A percentile compares a stretch with the other conserved stretches of the same genome.
Conservation (phyloP, 768 basidiomycete genomes). For the Amanita fuliginea region DNA sequence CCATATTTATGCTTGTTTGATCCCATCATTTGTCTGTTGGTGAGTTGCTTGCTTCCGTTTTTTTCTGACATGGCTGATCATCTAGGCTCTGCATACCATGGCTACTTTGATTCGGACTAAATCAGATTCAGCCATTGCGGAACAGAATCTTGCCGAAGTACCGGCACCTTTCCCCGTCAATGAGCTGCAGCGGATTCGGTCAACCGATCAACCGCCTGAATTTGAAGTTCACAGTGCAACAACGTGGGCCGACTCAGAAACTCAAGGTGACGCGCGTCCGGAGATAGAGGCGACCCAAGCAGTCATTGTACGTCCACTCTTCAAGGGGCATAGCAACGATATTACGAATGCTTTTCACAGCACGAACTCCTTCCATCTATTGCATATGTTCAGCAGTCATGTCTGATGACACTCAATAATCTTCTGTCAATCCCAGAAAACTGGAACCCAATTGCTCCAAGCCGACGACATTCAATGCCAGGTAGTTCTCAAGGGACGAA, state of each 20-base stretch:
- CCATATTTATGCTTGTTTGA: conserved; percentile 5
- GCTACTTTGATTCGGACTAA: conserved; percentile 29
- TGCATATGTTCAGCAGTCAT: conserved; percentile 59
- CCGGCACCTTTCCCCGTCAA: conserved; percentile 32
- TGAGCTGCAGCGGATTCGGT: conserved; percentile 14
- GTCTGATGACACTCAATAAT: conserved; percentile 62
- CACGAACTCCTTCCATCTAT: conserved; percentile 65
- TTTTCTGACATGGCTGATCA: background rate
- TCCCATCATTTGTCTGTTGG: background rate
- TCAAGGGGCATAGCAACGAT: conserved; percentile 3
- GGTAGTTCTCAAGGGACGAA: conserved; percentile 24
- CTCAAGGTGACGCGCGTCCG: conserved; percentile 3
- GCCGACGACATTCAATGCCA: conserved; percentile 53
- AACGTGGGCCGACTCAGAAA: background rate
- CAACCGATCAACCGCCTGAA: background rate
- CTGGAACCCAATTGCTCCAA: conserved; percentile 47
- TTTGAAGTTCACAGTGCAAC: background rate
- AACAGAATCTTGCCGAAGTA: conserved; percentile 19
- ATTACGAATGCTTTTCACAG: conserved; percentile 19
- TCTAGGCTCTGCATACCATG: conserved; percentile 14
- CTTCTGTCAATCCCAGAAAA: conserved; percentile 42
- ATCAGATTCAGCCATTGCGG: conserved; percentile 12
- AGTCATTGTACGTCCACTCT: conserved; percentile 14
- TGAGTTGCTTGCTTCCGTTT: background rate
- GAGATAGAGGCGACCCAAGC: conserved; percentile 4